Evolutionary conservation across 495 filamentous ascomycete genomes (phyloP).

Genomic region (Penicillium dipodomyicola): DNA sequence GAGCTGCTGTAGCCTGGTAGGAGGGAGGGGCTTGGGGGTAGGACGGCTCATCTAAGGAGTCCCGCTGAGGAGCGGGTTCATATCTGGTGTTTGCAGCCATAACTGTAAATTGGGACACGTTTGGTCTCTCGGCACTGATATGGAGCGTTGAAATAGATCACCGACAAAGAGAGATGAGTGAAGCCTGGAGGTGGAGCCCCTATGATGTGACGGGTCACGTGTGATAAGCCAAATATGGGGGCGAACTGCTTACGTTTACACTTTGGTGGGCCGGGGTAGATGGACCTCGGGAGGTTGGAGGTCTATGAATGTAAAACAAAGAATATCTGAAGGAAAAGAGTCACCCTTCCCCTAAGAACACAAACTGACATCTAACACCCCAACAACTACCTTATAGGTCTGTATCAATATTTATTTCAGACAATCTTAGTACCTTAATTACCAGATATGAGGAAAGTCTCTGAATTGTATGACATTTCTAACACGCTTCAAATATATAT

Average conservation of each 20-base stretch:
- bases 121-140: background rate
- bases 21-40: conserved; percentile 85
- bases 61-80: conserved; percentile 66
- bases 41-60: conserved; percentile 61
- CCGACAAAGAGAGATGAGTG: conserved; percentile 5
- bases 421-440: no score
- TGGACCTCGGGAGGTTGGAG: no score
- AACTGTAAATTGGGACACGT: background rate
- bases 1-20: conserved; percentile 51
- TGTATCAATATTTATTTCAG: no score
- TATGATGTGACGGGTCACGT: conserved; percentile 11
- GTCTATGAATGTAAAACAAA: no score
- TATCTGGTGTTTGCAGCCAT: conserved; percentile 74
- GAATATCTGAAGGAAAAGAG: no score
- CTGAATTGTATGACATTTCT: background rate
- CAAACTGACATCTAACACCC: no score
- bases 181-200: conserved; percentile 3
- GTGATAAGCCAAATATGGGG: conserved; percentile 14
- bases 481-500: background rate
- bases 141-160: background rate
- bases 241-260: background rate
- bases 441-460: no score
- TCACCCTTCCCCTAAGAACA: no score
- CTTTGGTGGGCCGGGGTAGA: background rate
- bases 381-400: no score